A percentile compares a stretch with the other conserved stretches of the same genome.
Conservation (phyloP, 768 basidiomycete species). For the Suillus luteus region DNA sequence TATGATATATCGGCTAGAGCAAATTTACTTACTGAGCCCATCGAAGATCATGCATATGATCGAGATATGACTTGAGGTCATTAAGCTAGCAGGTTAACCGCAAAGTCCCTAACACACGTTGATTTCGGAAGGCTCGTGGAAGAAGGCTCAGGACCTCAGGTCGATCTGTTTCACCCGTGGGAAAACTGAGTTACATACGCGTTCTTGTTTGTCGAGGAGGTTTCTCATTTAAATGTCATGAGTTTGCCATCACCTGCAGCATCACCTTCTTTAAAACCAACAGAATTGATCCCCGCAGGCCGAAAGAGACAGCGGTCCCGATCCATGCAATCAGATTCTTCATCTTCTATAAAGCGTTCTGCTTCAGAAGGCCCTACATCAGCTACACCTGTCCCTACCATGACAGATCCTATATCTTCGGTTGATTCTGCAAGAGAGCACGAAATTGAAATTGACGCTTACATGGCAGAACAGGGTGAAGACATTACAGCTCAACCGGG, state of each 20-base stretch:
- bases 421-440: constrained; percentile 38
- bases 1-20: neutral
- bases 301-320: constrained; percentile 75
- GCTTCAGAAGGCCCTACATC: constrained; percentile 64
- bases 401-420: constrained; percentile 38
- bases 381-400: constrained; percentile 36
- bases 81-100: neutral
- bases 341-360: constrained; percentile 78
- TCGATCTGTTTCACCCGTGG: constrained; percentile 2
- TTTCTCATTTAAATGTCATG: constrained; percentile 40
- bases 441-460: constrained; percentile 74
- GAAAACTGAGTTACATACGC: constrained; percentile 6
- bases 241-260: constrained; percentile 43
- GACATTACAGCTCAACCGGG: constrained; percentile 15
- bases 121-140: neutral
- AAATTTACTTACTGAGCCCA: neutral
- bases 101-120: neutral
- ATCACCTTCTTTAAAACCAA: constrained; percentile 45
- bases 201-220: constrained; percentile 8
- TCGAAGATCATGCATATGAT: neutral
- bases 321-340: constrained; percentile 76
- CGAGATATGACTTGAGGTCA: neutral
- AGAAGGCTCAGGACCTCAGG: neutral
- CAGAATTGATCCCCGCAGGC: constrained; percentile 34
- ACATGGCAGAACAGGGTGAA: constrained; percentile 63